Conservation (phyloP, 352 stramenopile species). For the Phytophthora tentaculata region DNA sequence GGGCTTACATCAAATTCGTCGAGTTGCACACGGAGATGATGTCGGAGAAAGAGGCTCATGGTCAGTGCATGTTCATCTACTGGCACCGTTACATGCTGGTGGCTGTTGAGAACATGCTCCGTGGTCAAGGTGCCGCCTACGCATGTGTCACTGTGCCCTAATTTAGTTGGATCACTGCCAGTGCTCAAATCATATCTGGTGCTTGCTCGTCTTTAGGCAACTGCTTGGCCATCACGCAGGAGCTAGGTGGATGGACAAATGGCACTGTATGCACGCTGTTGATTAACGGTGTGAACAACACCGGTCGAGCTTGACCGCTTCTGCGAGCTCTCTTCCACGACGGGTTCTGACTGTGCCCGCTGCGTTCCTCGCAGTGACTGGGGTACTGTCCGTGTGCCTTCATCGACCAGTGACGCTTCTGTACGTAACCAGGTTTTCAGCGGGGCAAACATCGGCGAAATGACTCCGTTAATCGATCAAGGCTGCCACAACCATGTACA, state of each 20-base stretch:
- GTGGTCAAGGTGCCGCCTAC: conserved; percentile 50
- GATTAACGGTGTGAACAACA: conserved; percentile 60
- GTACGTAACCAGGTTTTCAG: conserved; percentile 59
- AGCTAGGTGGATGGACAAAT: conserved; percentile 46
- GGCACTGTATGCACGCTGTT: conserved; percentile 31
- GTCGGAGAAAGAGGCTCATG: conserved; percentile 58
- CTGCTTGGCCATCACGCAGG: conserved; percentile 52
- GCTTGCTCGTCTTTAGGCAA: conserved; percentile 51
- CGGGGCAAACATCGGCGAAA: conserved; percentile 56
- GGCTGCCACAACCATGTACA: conserved; percentile 77
- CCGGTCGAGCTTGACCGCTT: conserved; percentile 62
- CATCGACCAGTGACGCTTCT: conserved; percentile 47
- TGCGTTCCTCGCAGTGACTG: conserved; percentile 64
- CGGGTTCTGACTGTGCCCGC: conserved; percentile 36
- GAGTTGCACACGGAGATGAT: conserved; percentile 72
- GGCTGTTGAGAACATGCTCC: conserved; percentile 87
- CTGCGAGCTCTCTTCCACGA: conserved; percentile 42
- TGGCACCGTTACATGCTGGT: conserved; percentile 78
- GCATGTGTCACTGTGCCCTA: conserved; percentile 83
- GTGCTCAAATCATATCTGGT: conserved; percentile 43
- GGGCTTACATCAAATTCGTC: conserved; percentile 66
- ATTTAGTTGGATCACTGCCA: conserved; percentile 75
- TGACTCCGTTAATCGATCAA: conserved; percentile 52
- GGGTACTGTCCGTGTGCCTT: conserved; percentile 39
- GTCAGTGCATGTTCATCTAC: conserved; percentile 84